Percentiles rank a stretch among this genome's conserved stretches.
Evolutionary conservation across 345 rosid species (phyloP).

Genomic region (Aegle marmelos): DNA sequence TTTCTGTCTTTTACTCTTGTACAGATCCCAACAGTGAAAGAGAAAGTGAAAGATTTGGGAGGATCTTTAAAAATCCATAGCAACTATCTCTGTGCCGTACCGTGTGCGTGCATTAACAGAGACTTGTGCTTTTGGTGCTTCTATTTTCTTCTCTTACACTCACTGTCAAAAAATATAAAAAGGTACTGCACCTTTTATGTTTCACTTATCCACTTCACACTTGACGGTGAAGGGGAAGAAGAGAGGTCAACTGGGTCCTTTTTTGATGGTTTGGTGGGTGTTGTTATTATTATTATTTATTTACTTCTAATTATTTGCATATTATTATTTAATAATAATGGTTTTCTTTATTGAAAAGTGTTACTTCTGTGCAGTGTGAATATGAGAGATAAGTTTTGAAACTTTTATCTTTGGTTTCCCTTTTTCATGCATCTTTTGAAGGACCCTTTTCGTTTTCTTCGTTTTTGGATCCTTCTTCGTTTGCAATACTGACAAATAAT

Average conservation of each 20-base stretch:
- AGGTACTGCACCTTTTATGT: neutral
- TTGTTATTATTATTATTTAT: neutral
- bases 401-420: slow-evolving; percentile 11
- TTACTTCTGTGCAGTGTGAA: slow-evolving; percentile 5
- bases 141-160: neutral
- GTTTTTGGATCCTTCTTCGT: slow-evolving; percentile 13
- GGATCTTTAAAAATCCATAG: slow-evolving; percentile 2
- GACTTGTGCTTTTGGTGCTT: slow-evolving; percentile 2
- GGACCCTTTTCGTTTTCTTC: slow-evolving; percentile 9
- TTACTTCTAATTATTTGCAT: too few species aligned
- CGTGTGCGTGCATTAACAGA: neutral
- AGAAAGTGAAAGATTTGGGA: neutral
- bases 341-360: neutral
- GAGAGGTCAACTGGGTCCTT: slow-evolving; percentile 2
- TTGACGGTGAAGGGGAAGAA: neutral
- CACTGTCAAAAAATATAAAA: slow-evolving; percentile 12
- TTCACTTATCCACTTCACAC: neutral
- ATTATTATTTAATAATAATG: neutral
- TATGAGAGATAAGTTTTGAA: slow-evolving; percentile 13
- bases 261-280: slow-evolving; percentile 13
- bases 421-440: neutral
- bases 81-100: neutral
- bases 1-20: slow-evolving; percentile 17
- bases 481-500: slow-evolving; percentile 34
- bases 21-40: slow-evolving; percentile 23